Base-by-base conservation (phyloP, 75 land plant species). In the Pinus taeda region DNA sequence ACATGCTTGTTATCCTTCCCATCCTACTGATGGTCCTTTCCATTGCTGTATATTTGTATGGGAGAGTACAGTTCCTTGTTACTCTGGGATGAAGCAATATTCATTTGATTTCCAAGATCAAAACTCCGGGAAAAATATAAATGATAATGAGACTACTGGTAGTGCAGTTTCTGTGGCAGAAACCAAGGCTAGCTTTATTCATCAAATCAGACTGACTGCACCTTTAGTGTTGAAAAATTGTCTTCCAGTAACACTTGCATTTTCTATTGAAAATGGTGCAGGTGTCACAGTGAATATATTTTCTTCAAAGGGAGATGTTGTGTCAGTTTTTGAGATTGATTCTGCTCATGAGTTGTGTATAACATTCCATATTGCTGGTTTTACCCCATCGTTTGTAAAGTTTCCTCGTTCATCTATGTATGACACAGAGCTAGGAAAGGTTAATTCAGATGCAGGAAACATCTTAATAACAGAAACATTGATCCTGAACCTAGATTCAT, bases 171-270 rank as follows among this genome's bases (percentile, higher is more conserved):
- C 74, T 60, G 17, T n/a, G 59, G 80, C 75, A 20, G 55, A 63
- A 22, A 15, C 78, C 22, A 85, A 85, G 76, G 78, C 71, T 14
- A 78, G 80, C 60, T 85, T 77, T 77, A 45, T 90, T 66, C 87
- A 91, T 63, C 82, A 86, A 26, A 74, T 97, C 42, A 84, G 74
- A 26, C 77, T 97, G 3, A 83, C 78, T 69, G 88, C 96, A 57
- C 99, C 99, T 12, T 82, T 97, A 14, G 70, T 90, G 60, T 83
- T 97, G 30, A 95, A 90, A 59, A 97, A 89, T 59, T 95, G 87
- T 81, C 96, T 97, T 75, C 96, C 93, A 17, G 71, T 77, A 56
- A 77, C 84, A 30, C 63, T 90, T 22, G 81, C 81, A 15, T 66
- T 95, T 65, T 83, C 60, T 26, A 81, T 97, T n/a, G 93, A 90